Conservation (phyloP, 805 yeast genomes). For the Jamesozyma rosinii region DNA sequence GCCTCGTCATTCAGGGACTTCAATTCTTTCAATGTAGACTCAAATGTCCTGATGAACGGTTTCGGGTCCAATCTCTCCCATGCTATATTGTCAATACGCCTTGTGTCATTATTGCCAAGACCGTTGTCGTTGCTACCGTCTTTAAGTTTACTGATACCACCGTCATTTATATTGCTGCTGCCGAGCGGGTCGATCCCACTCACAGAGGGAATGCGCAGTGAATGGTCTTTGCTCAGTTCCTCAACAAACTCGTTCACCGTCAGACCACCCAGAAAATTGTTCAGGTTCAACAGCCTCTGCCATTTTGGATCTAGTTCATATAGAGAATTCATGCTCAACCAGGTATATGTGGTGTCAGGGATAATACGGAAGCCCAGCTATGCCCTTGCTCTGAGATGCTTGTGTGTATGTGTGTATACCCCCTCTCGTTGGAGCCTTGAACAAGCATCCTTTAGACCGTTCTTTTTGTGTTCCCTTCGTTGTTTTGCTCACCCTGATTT, state of each 20-base stretch:
- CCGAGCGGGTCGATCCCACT: background rate
- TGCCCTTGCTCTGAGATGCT: no score
- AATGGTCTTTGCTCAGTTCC: slow-evolving; percentile 60
- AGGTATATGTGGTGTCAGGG: no score
- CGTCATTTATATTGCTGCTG: background rate
- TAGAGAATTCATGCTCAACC: slow-evolving; percentile 33
- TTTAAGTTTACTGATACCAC: background rate
- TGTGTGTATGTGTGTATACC: no score
- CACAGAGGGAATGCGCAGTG: slow-evolving; percentile 8
- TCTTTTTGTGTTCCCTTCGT: no score
- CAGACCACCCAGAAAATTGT: slow-evolving; percentile 57
- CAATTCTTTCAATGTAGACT: slow-evolving; percentile 68
- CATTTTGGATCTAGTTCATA: slow-evolving; percentile 60
- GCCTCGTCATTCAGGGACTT: slow-evolving; percentile 53
- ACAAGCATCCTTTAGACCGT: no score
- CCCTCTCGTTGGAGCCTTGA: no score
- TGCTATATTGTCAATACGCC: slow-evolving; percentile 3
- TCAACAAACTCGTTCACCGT: slow-evolving; percentile 76
- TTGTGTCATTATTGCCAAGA: background rate
- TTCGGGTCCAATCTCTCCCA: slow-evolving; percentile 61
- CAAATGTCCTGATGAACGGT: slow-evolving; percentile 90
- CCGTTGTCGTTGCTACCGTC: background rate
- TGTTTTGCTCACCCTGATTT: no score
- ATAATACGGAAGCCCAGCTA: no score
- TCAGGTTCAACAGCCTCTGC: slow-evolving; percentile 44